Evolutionary conservation across 257 asterid species (phyloP).

Genomic region (Osmanthus fragrans): DNA sequence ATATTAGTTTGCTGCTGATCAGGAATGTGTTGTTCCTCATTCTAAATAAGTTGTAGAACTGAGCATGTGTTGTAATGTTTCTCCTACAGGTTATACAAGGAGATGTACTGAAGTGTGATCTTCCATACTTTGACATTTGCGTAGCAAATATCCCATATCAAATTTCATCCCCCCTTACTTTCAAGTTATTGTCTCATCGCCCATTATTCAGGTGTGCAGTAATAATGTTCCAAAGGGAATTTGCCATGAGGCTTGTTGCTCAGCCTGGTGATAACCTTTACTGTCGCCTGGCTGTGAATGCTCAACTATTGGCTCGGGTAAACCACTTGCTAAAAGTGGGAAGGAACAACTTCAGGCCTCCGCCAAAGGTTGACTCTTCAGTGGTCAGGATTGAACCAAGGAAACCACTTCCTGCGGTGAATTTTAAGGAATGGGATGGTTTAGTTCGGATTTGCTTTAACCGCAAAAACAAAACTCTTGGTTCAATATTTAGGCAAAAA

Average conservation of each 20-base stretch:
- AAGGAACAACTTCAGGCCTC: conserved; percentile 93
- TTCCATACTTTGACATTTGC: conserved; percentile 94
- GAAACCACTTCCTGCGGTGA: conserved; percentile 75
- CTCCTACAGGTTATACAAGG: conserved; percentile 79
- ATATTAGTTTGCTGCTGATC: not conserved
- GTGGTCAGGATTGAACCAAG: conserved; percentile 95
- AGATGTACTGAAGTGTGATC: conserved; percentile 88
- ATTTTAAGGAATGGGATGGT: conserved; percentile 98
- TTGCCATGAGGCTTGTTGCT: conserved; percentile 96
- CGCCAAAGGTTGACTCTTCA: conserved; percentile 96
- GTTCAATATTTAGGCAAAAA: conserved; percentile 78
- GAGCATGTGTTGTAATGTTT: not conserved
- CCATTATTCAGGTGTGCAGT: conserved; percentile 94
- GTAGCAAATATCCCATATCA: conserved; percentile 98
- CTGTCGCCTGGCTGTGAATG: conserved; percentile 92
- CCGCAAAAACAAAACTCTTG: conserved; percentile 83
- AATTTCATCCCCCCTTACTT: conserved; percentile 93
- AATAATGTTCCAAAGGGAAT: conserved; percentile 94
- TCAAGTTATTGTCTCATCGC: conserved; percentile 78
- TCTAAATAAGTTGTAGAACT: no score
- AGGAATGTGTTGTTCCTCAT: not conserved
- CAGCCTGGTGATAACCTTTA: conserved; percentile 89
- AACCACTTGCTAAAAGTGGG: conserved; percentile 91
- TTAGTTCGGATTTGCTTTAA: conserved; percentile 88
- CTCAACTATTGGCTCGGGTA: conserved; percentile 77